Evolutionary conservation across 2,329 filamentous ascomycete species (phyloP), one percentile per base, ranked within the genome.

Genomic region (Paraphoma chrysanthemicola): DNA sequence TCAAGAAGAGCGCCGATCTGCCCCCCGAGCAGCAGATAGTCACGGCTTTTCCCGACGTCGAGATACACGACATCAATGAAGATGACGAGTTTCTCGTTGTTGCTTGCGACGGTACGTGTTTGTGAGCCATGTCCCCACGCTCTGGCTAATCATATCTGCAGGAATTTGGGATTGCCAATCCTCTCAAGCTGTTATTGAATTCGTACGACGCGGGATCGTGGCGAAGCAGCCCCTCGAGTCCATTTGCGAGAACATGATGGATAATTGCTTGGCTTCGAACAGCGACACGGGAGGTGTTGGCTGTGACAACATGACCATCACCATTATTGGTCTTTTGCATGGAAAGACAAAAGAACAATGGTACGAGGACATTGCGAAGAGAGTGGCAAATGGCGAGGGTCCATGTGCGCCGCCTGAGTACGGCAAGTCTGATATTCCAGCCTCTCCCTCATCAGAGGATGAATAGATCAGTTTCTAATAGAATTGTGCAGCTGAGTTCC

Each of bases 241-340:
- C 77, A 98, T 99, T 72, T 98, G 94, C 79, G 95, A 99, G 81
- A 99, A 99, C 82, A 97, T 99, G 92, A 99, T 99, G 95, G 94
- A 99, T 83, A 99, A 98, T 82, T 99, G 95, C 77, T 85, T 99
- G 64, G 93, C 95, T 41, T 96, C 93, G 59, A 98, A 96, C 85
- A 97, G 93, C 66, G 95, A 99, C 81, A 97, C 94, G 31, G 95
- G 95, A 53, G 95, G 95, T 62, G 94, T 99, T 60, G 95, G 95
- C 60, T 99, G 95, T 78, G 95, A 99, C 83, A 99, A 99, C 84
- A 99, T 99, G 95, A 99, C 95, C 67, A 98, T 99, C 90, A 83
- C 90, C 69, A 86, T 99, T 65, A 82, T 99, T 73, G 95, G 90
- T 66, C 88, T 99, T 75, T 86, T 99, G 67, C 88, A 91, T 73